phyloP scores from a whole-genome alignment of 306 rosid species.

The Vigna angularis region DNA sequence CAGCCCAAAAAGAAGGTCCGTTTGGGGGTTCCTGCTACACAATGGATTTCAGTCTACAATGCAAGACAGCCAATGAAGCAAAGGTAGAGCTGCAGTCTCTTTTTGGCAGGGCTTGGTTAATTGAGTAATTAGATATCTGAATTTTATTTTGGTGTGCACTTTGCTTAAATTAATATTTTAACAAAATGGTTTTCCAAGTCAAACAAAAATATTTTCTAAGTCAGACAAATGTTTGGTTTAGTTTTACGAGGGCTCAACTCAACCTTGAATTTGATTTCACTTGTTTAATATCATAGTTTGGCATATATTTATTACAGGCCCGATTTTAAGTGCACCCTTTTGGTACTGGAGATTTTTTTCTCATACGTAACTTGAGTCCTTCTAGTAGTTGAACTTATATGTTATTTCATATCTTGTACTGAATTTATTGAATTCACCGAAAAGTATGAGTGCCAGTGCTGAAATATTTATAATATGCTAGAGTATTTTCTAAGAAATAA shows the following conservation, averaged over 20 bases:
- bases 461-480: neutral
- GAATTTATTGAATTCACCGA: neutral
- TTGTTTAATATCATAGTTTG: neutral
- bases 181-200: neutral
- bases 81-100: constrained; percentile 58
- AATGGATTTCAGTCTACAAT: constrained; percentile 96
- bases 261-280: constrained; percentile 39
- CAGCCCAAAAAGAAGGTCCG: constrained; percentile 95
- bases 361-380: constrained; percentile 3
- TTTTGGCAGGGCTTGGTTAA: constrained; percentile 13
- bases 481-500: neutral
- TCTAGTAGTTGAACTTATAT: neutral
- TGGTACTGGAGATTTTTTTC: constrained; percentile 60
- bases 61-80: constrained; percentile 96
- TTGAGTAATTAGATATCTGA: neutral
- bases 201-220: neutral
- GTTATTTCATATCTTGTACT: neutral
- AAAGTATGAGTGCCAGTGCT: neutral
- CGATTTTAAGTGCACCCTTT: constrained; percentile 57
- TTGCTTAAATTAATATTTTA: constrained; percentile 42
- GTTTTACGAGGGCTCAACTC: constrained; percentile 53
- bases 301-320: neutral
- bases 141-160: neutral
- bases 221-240: neutral
- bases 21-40: constrained; percentile 93